A percentile compares a stretch with the other conserved stretches of the same genome.
Conservation (phyloP, 768 basidiomycete species). For the Macrolepiota dolichaula region DNA sequence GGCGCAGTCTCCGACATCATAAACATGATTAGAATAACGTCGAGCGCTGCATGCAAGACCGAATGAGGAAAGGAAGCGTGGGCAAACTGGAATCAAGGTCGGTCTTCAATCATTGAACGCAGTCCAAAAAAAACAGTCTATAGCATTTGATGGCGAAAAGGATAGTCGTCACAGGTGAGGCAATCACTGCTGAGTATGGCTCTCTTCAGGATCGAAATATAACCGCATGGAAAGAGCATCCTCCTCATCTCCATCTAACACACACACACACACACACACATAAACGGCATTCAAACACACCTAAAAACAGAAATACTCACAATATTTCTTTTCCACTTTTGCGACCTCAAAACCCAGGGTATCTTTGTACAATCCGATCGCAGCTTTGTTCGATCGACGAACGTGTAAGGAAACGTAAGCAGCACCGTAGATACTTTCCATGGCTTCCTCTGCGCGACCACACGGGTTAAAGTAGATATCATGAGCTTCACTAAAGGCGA, state of each 20-base stretch:
- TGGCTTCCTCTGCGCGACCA: conserved; percentile 72
- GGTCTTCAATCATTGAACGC: background rate
- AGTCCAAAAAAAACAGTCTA: background rate
- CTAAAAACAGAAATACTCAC: conserved; percentile 43
- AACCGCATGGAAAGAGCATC: conserved; percentile 85
- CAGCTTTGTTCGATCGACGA: conserved; percentile 91
- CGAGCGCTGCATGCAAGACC: background rate
- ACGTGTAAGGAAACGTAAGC: conserved; percentile 87
- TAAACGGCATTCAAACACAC: conserved; percentile 1
- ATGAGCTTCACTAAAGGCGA: background rate
- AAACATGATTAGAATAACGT: background rate
- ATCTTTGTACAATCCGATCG: conserved; percentile 84
- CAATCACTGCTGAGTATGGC: background rate
- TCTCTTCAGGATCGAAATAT: conserved; percentile 6
- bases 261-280: background rate
- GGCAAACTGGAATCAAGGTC: background rate
- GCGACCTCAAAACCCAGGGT: conserved; percentile 87
- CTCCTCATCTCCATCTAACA: conserved; percentile 80
- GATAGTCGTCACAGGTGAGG: background rate
- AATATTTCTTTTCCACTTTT: conserved; percentile 86
- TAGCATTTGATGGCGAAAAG: background rate
- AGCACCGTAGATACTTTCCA: conserved; percentile 85
- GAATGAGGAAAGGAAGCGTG: background rate
- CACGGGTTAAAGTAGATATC: background rate
- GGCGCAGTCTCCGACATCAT: background rate